These are phyloP conservation scores for Aspergillus pseudoglaucus DNA, from an alignment of 2,329 filamentous ascomycete species.

Conservation along the genomic window DNA sequence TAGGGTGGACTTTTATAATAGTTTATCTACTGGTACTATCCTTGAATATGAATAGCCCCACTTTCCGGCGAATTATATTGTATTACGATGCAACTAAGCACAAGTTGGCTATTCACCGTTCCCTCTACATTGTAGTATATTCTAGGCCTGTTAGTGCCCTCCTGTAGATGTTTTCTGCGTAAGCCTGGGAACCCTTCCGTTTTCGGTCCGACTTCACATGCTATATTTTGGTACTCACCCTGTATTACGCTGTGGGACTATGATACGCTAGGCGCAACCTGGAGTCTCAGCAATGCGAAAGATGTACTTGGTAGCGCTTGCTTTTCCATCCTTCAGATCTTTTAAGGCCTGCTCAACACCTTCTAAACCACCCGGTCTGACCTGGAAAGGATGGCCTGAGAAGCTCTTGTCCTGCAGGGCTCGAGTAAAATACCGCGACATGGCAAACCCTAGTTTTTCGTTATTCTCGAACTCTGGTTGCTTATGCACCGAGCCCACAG, in stretches of 20 bases:
- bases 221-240: no score
- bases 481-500: slow-evolving; percentile 5
- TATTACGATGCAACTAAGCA: neutral
- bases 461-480: slow-evolving; percentile 34
- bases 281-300: slow-evolving; percentile 49
- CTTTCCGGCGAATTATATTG: neutral
- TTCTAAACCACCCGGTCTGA: slow-evolving; percentile 47
- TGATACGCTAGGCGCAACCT: slow-evolving; percentile 7
- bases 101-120: neutral
- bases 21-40: no score
- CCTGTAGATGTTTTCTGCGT: no score
- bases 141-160: neutral
- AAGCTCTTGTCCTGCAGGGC: slow-evolving; percentile 46
- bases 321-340: slow-evolving; percentile 54
- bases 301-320: slow-evolving; percentile 60
- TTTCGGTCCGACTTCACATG: no score
- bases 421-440: slow-evolving; percentile 37
- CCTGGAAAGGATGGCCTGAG: slow-evolving; percentile 44
- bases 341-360: slow-evolving; percentile 49
- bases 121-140: neutral
- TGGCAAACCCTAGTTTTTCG: neutral
- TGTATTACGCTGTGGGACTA: neutral
- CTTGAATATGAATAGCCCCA: no score
- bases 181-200: no score
- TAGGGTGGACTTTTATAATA: neutral